These are phyloP conservation scores for Hansenula lynferdii DNA, from an alignment of 1,139 yeast genomes.

Conservation along the genomic window DNA sequence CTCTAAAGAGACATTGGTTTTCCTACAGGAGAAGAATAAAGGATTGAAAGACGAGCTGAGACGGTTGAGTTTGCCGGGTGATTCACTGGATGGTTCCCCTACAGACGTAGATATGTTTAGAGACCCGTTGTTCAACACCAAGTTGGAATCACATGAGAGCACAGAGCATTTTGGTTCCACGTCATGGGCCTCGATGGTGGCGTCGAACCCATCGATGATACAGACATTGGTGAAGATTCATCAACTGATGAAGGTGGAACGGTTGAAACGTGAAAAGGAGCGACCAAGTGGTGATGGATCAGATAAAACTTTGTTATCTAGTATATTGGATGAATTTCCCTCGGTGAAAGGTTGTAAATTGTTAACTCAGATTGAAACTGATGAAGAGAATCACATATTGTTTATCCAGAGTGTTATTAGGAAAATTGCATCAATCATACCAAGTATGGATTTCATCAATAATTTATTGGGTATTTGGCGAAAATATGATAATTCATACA, in stretches of 20 bases:
- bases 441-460: too few species aligned
- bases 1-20: slow-evolving; percentile 10
- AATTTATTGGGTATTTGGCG: too few species aligned
- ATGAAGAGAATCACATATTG: too few species aligned
- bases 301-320: too few species aligned
- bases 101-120: slow-evolving; percentile 10
- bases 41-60: slow-evolving; percentile 5
- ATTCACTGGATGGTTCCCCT: too few species aligned
- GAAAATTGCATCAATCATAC: too few species aligned
- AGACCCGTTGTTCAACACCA: slow-evolving; percentile 10
- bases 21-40: slow-evolving; percentile 7
- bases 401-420: too few species aligned
- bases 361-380: too few species aligned
- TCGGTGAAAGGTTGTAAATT: too few species aligned
- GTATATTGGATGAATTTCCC: too few species aligned
- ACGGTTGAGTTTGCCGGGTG: neutral
- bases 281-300: neutral
- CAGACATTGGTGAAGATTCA: slow-evolving; percentile 7
- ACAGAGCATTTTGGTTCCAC: slow-evolving; percentile 12
- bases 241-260: slow-evolving; percentile 5
- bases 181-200: slow-evolving; percentile 12
- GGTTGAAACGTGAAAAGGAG: neutral
- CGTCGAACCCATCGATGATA: slow-evolving; percentile 11
- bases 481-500: too few species aligned
- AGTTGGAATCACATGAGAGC: slow-evolving; percentile 7